These are phyloP conservation scores for Collariella sp. DNA, from an alignment of 495 filamentous ascomycete species.

Conservation along the genomic window DNA sequence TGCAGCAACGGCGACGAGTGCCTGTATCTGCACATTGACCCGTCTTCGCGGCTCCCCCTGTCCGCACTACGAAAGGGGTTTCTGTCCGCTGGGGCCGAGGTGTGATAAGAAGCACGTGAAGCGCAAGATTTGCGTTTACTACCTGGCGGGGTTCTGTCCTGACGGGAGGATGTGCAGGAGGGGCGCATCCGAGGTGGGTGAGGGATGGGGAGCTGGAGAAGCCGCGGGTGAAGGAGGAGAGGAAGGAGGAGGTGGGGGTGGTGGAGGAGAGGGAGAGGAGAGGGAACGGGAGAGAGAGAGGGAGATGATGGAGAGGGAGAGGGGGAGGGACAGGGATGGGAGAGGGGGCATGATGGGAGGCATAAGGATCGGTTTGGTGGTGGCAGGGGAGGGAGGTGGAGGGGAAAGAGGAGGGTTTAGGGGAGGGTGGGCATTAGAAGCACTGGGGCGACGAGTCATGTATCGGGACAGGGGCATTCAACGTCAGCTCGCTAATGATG, in stretches of 20 bases:
- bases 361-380: constrained; percentile 32
- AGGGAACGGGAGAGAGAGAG: constrained; percentile 10
- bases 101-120: constrained; percentile 82
- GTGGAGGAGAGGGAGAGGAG: constrained; percentile 9
- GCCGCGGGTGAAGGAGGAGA: constrained; percentile 56
- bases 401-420: constrained; percentile 25
- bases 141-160: constrained; percentile 90
- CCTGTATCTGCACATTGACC: constrained; percentile 88
- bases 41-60: constrained; percentile 74
- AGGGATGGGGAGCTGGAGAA: constrained; percentile 56
- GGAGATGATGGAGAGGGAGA: constrained; percentile 9
- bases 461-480: background rate
- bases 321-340: constrained; percentile 27
- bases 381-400: constrained; percentile 26
- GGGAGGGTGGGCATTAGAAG: constrained; percentile 15
- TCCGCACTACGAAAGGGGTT: constrained; percentile 91
- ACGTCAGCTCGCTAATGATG: background rate
- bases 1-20: constrained; percentile 96
- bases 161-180: constrained; percentile 63
- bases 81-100: constrained; percentile 78
- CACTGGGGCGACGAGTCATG: too few relatives aligned
- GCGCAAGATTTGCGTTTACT: constrained; percentile 71
- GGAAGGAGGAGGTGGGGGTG: constrained; percentile 26
- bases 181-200: constrained; percentile 71
- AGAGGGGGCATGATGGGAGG: constrained; percentile 19